These are phyloP conservation scores for Rhizopogon hawkerae DNA, from an alignment of 1,284 basidiomycete species.

Conservation along the genomic window DNA sequence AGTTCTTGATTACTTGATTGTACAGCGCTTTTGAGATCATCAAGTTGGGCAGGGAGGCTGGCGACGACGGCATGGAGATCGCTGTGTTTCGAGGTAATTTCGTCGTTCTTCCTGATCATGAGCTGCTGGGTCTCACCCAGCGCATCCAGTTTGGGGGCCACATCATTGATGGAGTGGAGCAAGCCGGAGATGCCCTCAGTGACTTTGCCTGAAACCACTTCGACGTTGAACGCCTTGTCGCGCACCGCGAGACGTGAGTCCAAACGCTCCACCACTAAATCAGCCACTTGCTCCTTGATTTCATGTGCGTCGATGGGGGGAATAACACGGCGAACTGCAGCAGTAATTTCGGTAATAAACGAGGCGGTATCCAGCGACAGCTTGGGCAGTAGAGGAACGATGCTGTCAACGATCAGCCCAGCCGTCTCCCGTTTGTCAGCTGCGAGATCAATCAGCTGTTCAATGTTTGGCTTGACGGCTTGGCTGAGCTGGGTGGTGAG, in stretches of 20 bases:
- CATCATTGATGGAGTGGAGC: conserved; percentile 38
- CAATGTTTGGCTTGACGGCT: conserved; percentile 79
- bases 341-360: conserved; percentile 49
- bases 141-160: conserved; percentile 31
- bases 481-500: conserved; percentile 67
- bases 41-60: conserved; percentile 36
- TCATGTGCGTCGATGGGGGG: conserved; percentile 72
- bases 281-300: conserved; percentile 78
- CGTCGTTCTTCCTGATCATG: conserved; percentile 32
- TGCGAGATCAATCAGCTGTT: conserved; percentile 76
- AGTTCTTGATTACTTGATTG: conserved; percentile 12
- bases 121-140: conserved; percentile 38
- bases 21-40: conserved; percentile 34
- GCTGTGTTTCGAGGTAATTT: conserved; percentile 27
- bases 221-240: conserved; percentile 60
- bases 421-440: conserved; percentile 82
- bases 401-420: conserved; percentile 64
- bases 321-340: conserved; percentile 60
- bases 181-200: conserved; percentile 43
- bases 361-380: conserved; percentile 46
- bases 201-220: conserved; percentile 48
- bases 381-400: conserved; percentile 56
- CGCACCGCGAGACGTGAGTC: conserved; percentile 70
- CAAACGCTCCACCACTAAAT: conserved; percentile 73
- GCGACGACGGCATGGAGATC: conserved; percentile 32